Evolutionary conservation across 139 green algal genomes (phyloP), one percentile per base, ranked within the genome.

Genomic region (Tetratostichococcus sp.): DNA sequence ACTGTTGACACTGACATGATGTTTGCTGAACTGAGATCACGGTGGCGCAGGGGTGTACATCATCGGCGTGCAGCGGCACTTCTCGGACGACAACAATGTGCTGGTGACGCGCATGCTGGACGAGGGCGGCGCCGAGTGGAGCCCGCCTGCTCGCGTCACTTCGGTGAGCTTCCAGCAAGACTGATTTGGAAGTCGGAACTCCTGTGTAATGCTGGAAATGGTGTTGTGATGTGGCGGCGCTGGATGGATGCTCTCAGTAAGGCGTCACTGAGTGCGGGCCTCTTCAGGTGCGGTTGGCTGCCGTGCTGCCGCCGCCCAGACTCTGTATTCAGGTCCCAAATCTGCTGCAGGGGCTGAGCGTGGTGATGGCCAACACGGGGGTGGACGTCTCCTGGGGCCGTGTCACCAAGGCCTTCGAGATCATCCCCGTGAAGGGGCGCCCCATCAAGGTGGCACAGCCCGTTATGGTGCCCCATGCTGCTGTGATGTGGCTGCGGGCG

Each of bases 391-490:
- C 70, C 0, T 26, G 30, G 1, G 77, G 77, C 16, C 71, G 67
- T 17, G 72, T 82, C 26, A 82, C 77, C 67, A 82, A 82, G 50
- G 22, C 77, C 0, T 82, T 82, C 22, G 77, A 82, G 67, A 31
- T 78, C 57, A 77, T 82, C 31, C 77, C 77, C 14, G 50, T 62
- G 11, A 62, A 62, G 19, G 50, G 50, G 14, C 14, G 19, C 11
- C 50, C 50, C 50, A 26, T 62, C 50, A 62, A 62, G 50, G 50
- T 62, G 50, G 39, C 39, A 50, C 8, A 50, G 39, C n/a, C n/a
- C n/a, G n/a, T n/a, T n/a, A n/a, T n/a, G n/a, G n/a, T n/a, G n/a
- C n/a, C n/a, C n/a, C n/a, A n/a, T n/a, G n/a, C n/a, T n/a, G n/a
- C n/a, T n/a, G n/a, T n/a, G n/a, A n/a, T n/a, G n/a, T n/a, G n/a